Evolutionary conservation across 176 grass and related monocot species (phyloP), one percentile per base, ranked within the genome.

Genomic region (Phragmites australis): DNA sequence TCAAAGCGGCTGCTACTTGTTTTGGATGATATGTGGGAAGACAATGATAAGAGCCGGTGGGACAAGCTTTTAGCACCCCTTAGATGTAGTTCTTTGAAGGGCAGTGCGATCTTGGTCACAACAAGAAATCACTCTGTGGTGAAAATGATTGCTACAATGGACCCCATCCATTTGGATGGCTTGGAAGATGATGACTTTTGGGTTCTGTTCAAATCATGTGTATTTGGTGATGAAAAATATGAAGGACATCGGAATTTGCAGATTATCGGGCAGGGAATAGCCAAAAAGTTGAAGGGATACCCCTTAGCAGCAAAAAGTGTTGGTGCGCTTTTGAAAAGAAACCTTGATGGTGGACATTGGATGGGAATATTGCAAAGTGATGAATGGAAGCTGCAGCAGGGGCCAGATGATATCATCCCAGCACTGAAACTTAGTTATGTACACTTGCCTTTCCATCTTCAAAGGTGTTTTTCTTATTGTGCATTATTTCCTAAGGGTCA

Each of bases 301-400:
- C 79, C 79, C 5, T 82, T 82, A 43, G 79, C 79, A 43, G 79
- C 79, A 29, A 82, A 82, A 49, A 46, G 22, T 46, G 56, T 82
- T 21, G 79, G 66, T 23, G 40, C 52, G 0, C 48, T 71, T 44
- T 59, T 82, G 25, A 82, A 59, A 45, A 5, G 49, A 32, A 68
- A 46, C n/a, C 41, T 71, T 44, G 67, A 82, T 60, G 67, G 43
- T 56, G 79, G 54, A 2, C 41, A 82, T 17, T 82, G 79, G 79
- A 70, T 15, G 4, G 19, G 18, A 70, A 71, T 82, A 54, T 40
- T 66, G 10, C 63, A 42, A 66, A 66, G 63, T 66, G 63, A 66
- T 66, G 63, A 66, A 42, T 66, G 63, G 63, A 66, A 66, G 21
- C 63, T 66, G 63, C 63, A 66, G 63, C 37, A 66, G 37, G 63